Base-by-base conservation (phyloP, 495 filamentous ascomycete species). In the Podospora fimiseda region DNA sequence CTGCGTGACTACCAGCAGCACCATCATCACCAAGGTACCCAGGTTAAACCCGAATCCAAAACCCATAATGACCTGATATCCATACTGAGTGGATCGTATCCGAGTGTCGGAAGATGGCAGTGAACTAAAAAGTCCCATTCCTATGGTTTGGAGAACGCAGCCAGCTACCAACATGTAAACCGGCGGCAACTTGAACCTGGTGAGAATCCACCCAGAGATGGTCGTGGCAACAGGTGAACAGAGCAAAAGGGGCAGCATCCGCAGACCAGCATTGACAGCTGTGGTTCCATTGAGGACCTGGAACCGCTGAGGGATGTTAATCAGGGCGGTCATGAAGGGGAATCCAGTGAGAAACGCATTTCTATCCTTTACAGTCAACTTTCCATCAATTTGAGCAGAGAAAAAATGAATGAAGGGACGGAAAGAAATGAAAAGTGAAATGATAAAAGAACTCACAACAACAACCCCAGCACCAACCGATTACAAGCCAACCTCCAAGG, bases 21-120 rank as follows among this genome's bases (percentile, higher is more conserved):
- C 65, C 21, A 71, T 50, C 37, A 73, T 56, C 30, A 78, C 51
- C 8, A 74, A 22, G 2, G 72, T 70, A 5, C 68, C 71, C 2
- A 74, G 50, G 8, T 56, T 60, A 30, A 76, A 60, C 0, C 75
- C 74, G 16, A 71, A 66, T 0, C 76, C 77, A 16, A 72, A 62
- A 1, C 77, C 77, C 44, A 75, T 68, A 33, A 80, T 63, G 2
- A 69, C 62, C 38, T 77, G 60, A 23, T 71, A 79, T 0, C 68
- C 74, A 51, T 78, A 76, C 27, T 61, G 59, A 2, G 6, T 15
- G 7, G 55, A 11, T 47, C 69, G 64, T 1, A 66, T 55, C 33
- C 8, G 33, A 37, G 11, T 57, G 58, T 13, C 70, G 65, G 0
- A 60, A 61, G 1, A 23, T 52, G 13, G 63, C 55, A 77, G 64